These are phyloP conservation scores for Claviceps fusiformis DNA, from an alignment of 2,329 filamentous ascomycete genomes.

Conservation along the genomic window DNA sequence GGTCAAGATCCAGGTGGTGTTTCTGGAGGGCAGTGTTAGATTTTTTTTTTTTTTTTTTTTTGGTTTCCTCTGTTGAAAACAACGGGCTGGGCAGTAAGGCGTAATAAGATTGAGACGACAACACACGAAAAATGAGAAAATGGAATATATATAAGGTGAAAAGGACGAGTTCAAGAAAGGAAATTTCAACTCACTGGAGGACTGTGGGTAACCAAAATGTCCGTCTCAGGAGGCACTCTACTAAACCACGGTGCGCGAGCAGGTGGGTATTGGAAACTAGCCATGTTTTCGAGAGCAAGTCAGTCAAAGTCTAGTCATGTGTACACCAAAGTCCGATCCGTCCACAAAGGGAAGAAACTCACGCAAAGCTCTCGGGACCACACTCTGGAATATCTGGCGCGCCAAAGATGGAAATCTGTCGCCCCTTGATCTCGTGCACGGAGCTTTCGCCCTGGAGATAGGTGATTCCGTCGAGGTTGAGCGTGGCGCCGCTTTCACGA, in stretches of 20 bases:
- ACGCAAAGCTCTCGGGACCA: conserved; percentile 55
- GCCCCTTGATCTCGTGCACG: conserved; percentile 47
- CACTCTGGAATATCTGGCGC: conserved; percentile 67
- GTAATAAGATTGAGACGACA: neutral
- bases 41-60: neutral
- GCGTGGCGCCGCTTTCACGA: conserved; percentile 30
- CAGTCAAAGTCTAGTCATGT: neutral
- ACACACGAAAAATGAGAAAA: neutral
- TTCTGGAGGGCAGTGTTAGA: conserved; percentile 24
- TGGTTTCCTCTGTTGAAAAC: no score
- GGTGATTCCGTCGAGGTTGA: conserved; percentile 54
- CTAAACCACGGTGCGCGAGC: conserved; percentile 56
- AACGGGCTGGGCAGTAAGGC: no score
- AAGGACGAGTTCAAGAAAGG: no score
- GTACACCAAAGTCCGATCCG: neutral
- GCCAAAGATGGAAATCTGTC: conserved; percentile 54
- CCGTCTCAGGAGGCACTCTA: conserved; percentile 56
- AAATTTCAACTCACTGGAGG: conserved; percentile 42
- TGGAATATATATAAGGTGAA: neutral
- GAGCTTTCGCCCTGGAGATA: conserved; percentile 63
- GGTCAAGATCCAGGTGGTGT: conserved; percentile 53
- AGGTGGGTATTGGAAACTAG: conserved; percentile 58
- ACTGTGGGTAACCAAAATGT: conserved; percentile 70
- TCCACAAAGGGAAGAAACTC: conserved; percentile 8
- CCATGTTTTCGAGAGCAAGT: neutral